Evolutionary conservation across 1,284 basidiomycete genomes (phyloP), one percentile per base, ranked within the genome.

Genomic region (Lignosus rhinocerotis): DNA sequence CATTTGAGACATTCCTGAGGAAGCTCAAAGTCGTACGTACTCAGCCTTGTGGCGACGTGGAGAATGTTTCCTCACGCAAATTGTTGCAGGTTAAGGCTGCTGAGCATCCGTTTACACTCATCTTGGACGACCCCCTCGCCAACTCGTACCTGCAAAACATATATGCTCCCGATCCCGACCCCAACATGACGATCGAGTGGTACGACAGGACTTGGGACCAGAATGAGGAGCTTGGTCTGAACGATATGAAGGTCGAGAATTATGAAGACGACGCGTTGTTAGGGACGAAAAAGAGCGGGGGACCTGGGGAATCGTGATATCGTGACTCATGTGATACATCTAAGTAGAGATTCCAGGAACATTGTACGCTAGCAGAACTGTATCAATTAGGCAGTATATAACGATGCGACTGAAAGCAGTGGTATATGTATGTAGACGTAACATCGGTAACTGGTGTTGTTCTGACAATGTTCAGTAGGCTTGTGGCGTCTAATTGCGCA

Each of bases 141-240:
- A 98, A 98, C 75, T 96, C 93, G 19, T 97, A 98, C 73, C 80
- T 99, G 50, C 97, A 99, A 73, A 98, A 96, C 73, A 73, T 96
- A 16, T 98, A 94, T 69, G 93, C 93, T 0, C 94, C 93, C 6
- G 94, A 96, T 69, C 86, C 92, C 0, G 94, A 96, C 69, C 94
- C 94, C 10, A 93, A 94, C 68, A 93, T 97, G 93, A 82, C 75
- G 52, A 86, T 91, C 51, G 93, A 92, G 70, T 75, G 75, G 60
- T 99, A 98, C 70, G 89, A 93, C 33, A 81, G 97, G 52, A 86
- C 86, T 6, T 92, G 84, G 78, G 87, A 95, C 56, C 95, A 99
- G 78, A 96, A 99, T 70, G 96, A 99, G 72, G 94, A 96, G 55
- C 79, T 99, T 10, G 97, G 97, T 0, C 73, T 99, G 70, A 98